Conservation (phyloP, 2,329 filamentous ascomycete species). For the Colletotrichum sp. region DNA sequence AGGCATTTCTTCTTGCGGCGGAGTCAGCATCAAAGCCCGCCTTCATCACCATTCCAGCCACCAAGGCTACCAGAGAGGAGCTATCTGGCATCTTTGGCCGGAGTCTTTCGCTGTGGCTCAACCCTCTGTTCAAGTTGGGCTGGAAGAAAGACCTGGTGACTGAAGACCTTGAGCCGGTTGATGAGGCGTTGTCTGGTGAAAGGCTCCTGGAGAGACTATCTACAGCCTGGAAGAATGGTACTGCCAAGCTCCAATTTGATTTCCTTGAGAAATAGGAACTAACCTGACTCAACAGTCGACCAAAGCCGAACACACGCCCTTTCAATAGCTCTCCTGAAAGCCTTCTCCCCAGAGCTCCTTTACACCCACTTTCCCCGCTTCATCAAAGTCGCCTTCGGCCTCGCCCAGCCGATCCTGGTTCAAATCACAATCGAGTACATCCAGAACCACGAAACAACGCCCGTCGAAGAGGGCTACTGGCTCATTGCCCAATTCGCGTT, state of each 20-base stretch:
- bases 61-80: not conserved
- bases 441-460: not conserved
- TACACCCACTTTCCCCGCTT: constrained; percentile 32
- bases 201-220: not conserved
- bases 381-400: constrained; percentile 40
- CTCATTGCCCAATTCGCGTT: constrained; percentile 44
- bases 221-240: not conserved
- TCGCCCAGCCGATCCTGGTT: constrained; percentile 51
- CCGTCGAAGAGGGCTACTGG: constrained; percentile 33
- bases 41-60: not conserved
- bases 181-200: not conserved
- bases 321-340: not conserved
- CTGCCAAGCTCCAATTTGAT: not conserved
- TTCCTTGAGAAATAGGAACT: not conserved
- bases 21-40: not conserved
- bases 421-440: constrained; percentile 22
- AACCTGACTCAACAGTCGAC: too few relatives aligned
- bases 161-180: constrained; percentile 3
- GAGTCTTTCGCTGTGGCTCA: not conserved
- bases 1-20: not conserved
- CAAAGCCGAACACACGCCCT: not conserved
- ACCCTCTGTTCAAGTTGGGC: not conserved
- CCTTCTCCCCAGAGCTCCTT: constrained; percentile 25
- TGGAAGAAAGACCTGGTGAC: not conserved
- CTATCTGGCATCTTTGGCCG: not conserved